Conservation (phyloP, 2,329 filamentous ascomycete species). For the Coniochaeta sp. region DNA sequence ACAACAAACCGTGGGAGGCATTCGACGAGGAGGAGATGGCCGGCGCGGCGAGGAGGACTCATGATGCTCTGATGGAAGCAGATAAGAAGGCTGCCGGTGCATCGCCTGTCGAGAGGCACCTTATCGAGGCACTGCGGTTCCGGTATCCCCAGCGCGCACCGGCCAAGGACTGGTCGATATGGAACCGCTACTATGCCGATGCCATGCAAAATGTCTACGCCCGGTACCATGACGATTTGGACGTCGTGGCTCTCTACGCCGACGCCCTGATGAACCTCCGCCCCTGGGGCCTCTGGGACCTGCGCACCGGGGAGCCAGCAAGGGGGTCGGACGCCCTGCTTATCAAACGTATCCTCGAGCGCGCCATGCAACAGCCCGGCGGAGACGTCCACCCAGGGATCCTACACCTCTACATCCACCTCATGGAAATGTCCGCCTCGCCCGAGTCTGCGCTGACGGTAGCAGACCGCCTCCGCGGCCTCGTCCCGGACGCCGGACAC, state of each 20-base stretch:
- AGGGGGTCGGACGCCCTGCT: conserved; percentile 49
- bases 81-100: conserved; percentile 18
- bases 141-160: conserved; percentile 49
- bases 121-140: conserved; percentile 54
- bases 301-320: conserved; percentile 34
- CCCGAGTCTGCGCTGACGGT: conserved; percentile 14
- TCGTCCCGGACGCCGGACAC: conserved; percentile 43
- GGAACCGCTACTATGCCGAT: conserved; percentile 54
- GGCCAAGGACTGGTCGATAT: conserved; percentile 37
- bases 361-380: conserved; percentile 36
- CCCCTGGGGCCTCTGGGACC: conserved; percentile 38
- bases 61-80: conserved; percentile 22
- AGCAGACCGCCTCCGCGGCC: conserved; percentile 15
- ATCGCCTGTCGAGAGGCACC: conserved; percentile 49
- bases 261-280: conserved; percentile 45
- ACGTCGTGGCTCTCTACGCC: conserved; percentile 57
- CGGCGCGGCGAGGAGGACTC: conserved; percentile 32
- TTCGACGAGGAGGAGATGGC: conserved; percentile 58
- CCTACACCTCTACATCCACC: conserved; percentile 53
- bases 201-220: conserved; percentile 36
- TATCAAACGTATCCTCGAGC: conserved; percentile 50
- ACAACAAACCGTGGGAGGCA: conserved; percentile 69
- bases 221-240: conserved; percentile 36
- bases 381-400: conserved; percentile 54
- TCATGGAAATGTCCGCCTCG: conserved; percentile 18